Conservation (phyloP, 129 eudicot genomes). For the Apium graveolens region DNA sequence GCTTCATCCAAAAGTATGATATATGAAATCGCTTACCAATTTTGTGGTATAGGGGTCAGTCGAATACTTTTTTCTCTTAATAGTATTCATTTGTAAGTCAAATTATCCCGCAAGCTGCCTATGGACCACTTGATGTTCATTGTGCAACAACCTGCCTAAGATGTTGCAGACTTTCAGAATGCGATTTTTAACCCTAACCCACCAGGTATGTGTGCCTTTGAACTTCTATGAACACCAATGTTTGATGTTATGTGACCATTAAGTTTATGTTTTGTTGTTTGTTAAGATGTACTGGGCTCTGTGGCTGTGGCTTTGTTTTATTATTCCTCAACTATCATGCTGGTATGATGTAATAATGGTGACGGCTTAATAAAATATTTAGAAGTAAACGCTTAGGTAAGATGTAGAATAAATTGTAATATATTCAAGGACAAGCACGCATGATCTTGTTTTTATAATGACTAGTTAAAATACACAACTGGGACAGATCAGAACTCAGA, state of each 20-base stretch:
- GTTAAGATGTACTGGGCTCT: not conserved
- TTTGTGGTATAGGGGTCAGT: too few species aligned
- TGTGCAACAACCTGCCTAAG: not conserved
- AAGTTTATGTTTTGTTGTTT: not conserved
- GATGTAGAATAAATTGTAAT: not conserved
- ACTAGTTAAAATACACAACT: constrained; percentile 5
- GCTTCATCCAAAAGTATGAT: too few species aligned
- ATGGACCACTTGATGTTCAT: not conserved
- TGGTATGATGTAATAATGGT: constrained; percentile 4
- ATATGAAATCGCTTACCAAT: too few species aligned
- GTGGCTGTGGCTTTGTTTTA: not conserved
- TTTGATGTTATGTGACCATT: constrained; percentile 7
- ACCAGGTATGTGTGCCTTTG: constrained; percentile 8
- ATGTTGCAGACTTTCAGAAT: not conserved
- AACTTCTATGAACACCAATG: constrained; percentile 7
- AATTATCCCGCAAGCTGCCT: not conserved
- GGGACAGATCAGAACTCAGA: constrained; percentile 12
- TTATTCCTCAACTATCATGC: not conserved
- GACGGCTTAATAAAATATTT: constrained; percentile 6
- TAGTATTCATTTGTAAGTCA: not conserved
- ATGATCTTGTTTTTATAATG: constrained; percentile 1
- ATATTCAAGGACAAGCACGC: not conserved
- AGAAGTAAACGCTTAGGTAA: constrained; percentile 20
- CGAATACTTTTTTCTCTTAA: not conserved
- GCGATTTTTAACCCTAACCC: constrained; percentile 4